Percentiles rank a stretch among this genome's conserved stretches.
Evolutionary conservation across 257 asterid genomes (phyloP).

Genomic region (Ajuga chamaepitys): DNA sequence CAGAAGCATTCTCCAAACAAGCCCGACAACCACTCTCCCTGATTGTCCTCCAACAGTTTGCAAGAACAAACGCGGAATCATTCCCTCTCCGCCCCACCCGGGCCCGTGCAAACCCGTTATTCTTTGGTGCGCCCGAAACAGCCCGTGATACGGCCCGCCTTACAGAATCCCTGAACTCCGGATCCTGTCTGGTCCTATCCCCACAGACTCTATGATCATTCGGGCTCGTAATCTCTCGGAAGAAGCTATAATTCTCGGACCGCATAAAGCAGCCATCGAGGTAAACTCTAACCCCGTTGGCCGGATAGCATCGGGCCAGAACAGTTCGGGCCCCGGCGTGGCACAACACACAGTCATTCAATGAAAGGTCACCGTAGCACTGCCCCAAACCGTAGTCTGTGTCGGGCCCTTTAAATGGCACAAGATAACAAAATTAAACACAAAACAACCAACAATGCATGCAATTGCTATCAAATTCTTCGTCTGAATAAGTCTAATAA

Average conservation of each 20-base stretch:
- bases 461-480: too few species aligned
- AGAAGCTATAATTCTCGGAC: conserved; percentile 60
- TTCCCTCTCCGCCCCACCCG: conserved; percentile 19
- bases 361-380: conserved; percentile 84
- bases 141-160: conserved; percentile 38
- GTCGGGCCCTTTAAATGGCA: conserved; percentile 59
- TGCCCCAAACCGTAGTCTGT: conserved; percentile 52
- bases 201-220: conserved; percentile 43
- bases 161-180: conserved; percentile 23
- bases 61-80: conserved; percentile 42
- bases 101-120: conserved; percentile 39
- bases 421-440: too few species aligned
- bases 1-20: conserved; percentile 52
- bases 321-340: conserved; percentile 65
- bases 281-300: conserved; percentile 53
- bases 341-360: conserved; percentile 62
- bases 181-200: conserved; percentile 30
- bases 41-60: conserved; percentile 61
- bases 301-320: conserved; percentile 69
- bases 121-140: conserved; percentile 31
- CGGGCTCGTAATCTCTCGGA: conserved; percentile 40
- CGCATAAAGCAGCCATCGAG: conserved; percentile 92
- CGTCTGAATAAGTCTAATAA: too few species aligned
- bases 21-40: conserved; percentile 33
- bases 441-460: too few species aligned